These are phyloP conservation scores for Blakeslea trispora DNA, from an alignment of 371 early-diverging fungal species.

Conservation along the genomic window DNA sequence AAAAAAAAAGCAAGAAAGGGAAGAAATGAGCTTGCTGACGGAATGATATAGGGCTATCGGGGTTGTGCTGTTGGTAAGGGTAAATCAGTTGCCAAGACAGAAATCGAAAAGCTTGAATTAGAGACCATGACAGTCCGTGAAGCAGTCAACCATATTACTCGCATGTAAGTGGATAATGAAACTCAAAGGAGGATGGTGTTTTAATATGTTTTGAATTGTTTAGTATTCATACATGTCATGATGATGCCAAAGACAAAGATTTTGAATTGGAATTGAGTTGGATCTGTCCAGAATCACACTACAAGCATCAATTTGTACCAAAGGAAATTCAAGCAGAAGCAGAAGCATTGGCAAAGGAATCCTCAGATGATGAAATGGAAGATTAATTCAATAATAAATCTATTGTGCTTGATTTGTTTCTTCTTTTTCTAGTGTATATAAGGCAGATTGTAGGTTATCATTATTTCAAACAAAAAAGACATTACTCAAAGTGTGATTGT, in stretches of 20 bases:
- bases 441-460: too few species aligned
- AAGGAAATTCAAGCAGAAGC: conserved; percentile 87
- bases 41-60: conserved; percentile 95
- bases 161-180: conserved; percentile 92
- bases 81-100: conserved; percentile 95
- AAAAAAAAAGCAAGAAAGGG: too few species aligned
- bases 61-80: conserved; percentile 97
- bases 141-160: conserved; percentile 93
- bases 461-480: too few species aligned
- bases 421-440: too few species aligned
- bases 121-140: conserved; percentile 83
- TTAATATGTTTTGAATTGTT: too few species aligned
- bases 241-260: conserved; percentile 96
- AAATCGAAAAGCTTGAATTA: conserved; percentile 94
- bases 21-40: too few species aligned
- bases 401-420: too few species aligned
- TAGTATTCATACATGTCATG: conserved; percentile 93
- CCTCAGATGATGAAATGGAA: conserved; percentile 58
- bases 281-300: conserved; percentile 86
- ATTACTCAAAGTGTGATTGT: too few species aligned
- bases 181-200: too few species aligned
- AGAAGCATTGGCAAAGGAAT: conserved; percentile 78
- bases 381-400: too few species aligned
- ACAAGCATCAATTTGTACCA: conserved; percentile 85
- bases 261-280: conserved; percentile 97